A percentile compares a stretch with the other conserved stretches of the same genome.
phyloP scores from a whole-genome alignment of 768 basidiomycete species.

The Mycena floridula region DNA sequence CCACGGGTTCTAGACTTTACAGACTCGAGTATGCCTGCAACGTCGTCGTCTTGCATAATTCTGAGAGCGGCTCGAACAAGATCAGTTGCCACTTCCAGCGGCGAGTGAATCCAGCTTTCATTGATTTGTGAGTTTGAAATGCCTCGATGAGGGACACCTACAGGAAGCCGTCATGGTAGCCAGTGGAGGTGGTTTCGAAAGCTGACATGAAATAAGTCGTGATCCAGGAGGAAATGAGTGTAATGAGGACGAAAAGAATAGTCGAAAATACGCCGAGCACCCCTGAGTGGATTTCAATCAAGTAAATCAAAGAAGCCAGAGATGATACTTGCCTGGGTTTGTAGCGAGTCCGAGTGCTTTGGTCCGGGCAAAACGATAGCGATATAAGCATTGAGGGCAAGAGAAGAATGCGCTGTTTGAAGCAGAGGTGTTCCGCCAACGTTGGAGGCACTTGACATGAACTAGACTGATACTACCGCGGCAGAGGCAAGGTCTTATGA shows the following conservation, averaged over 20 bases:
- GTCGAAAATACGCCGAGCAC: slow-evolving; percentile 57
- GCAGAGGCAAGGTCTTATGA: slow-evolving; percentile 80
- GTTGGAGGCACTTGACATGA: slow-evolving; percentile 72
- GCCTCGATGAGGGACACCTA: slow-evolving; percentile 46
- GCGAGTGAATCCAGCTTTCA: background rate
- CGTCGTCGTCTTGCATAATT: slow-evolving; percentile 49
- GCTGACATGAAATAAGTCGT: slow-evolving; percentile 60
- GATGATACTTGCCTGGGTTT: slow-evolving; percentile 52
- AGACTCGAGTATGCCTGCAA: slow-evolving; percentile 34
- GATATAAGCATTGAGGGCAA: slow-evolving; percentile 77
- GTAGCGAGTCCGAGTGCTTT: slow-evolving; percentile 64
- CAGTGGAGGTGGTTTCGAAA: slow-evolving; percentile 43
- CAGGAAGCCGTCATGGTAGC: slow-evolving; percentile 33
- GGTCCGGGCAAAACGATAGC: slow-evolving; percentile 72
- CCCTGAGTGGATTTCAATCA: slow-evolving; percentile 31
- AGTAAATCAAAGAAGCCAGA: background rate
- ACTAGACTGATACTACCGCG: slow-evolving; percentile 59
- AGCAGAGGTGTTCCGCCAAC: slow-evolving; percentile 61
- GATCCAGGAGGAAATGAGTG: slow-evolving; percentile 63
- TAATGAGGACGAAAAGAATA: slow-evolving; percentile 56
- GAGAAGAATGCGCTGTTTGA: slow-evolving; percentile 69
- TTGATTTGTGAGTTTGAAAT: background rate
- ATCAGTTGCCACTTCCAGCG: slow-evolving; percentile 38
- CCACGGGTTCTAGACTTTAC: slow-evolving; percentile 2
- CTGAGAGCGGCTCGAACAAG: slow-evolving; percentile 58